Percentiles rank a stretch among this genome's conserved stretches.
Evolutionary conservation across 306 rosid genomes (phyloP).

Genomic region (Vicia villosa): DNA sequence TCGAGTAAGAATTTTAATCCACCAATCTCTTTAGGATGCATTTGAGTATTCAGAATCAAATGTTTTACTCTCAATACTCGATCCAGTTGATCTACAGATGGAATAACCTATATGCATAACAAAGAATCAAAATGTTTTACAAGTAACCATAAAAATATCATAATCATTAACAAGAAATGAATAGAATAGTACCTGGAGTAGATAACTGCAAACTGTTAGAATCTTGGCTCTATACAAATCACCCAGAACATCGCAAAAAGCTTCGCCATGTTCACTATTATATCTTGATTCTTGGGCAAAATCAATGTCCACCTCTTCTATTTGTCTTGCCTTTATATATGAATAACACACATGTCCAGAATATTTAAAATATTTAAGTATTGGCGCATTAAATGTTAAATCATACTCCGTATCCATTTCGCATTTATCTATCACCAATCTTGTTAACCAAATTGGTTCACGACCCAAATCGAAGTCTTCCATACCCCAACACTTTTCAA

Average conservation of each 20-base stretch:
- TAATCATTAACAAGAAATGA: neutral
- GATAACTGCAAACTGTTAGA: slow-evolving; percentile 33
- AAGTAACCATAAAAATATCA: neutral
- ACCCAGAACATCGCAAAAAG: neutral
- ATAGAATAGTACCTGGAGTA: slow-evolving; percentile 38
- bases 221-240: slow-evolving; percentile 16
- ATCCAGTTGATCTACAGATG: slow-evolving; percentile 36
- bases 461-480: neutral
- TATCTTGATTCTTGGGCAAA: neutral
- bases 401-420: neutral
- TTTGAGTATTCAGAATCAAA: slow-evolving; percentile 45
- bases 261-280: neutral
- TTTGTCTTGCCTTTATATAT: neutral
- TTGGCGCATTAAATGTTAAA: neutral
- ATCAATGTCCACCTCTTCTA: slow-evolving; percentile 37
- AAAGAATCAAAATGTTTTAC: neutral
- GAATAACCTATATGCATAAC: slow-evolving; percentile 28
- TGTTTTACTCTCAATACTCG: slow-evolving; percentile 36
- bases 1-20: slow-evolving; percentile 51
- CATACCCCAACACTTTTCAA: slow-evolving; percentile 26
- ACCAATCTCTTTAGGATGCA: slow-evolving; percentile 43
- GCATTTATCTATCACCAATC: slow-evolving; percentile 30
- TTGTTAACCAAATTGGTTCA: neutral
- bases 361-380: slow-evolving; percentile 27
- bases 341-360: neutral